Evolutionary conservation across 2,329 filamentous ascomycete species (phyloP), one percentile per base, ranked within the genome.

Genomic region (Alternaria sp.): DNA sequence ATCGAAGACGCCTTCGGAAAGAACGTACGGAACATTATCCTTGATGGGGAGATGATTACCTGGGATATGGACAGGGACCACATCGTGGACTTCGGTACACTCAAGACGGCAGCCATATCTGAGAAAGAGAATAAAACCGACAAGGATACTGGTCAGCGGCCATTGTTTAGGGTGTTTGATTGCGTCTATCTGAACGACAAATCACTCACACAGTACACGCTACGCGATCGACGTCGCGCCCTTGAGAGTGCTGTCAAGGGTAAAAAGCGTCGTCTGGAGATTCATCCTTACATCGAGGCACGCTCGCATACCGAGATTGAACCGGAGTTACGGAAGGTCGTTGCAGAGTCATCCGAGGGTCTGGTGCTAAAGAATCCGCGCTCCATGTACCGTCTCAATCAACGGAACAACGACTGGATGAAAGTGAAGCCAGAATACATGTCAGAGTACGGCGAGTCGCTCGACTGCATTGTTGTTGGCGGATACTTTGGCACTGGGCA

Each of bases 361-460:
- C 84, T 98, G 1, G 94, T 99, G 0, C 82, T 98, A 56, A 99
- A 99, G 83, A 98, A 97, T 67, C 96, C 96, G 8, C 87, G 91
- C 6, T 97, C 94, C 0, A 87, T 88, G 74, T 99, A 99, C 78
- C 87, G 89, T 7, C 85, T 98, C 10, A 97, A 97, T 75, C 92
- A 93, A 70, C 91, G 96, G 51, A 96, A 96, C 73, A 92, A 97
- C 71, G 93, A 97, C 79, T 99, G 96, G 96, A 91, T 97, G 82
- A 99, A 99, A 78, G 94, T 99, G 9, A 99, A 99, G 75, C 96
- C 96, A 1, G 96, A 99, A 68, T 99, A 99, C 79, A 97, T 98
- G 94, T 90, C 90, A 3, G 95, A 97, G 66, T 97, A 96, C 77
- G 96, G 96, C 65, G 95, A 98, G 80, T 93, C 91, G 0, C 87